These are phyloP conservation scores for Ophiostoma angusticollis DNA, from an alignment of 2,329 filamentous ascomycete species.

Conservation along the genomic window DNA sequence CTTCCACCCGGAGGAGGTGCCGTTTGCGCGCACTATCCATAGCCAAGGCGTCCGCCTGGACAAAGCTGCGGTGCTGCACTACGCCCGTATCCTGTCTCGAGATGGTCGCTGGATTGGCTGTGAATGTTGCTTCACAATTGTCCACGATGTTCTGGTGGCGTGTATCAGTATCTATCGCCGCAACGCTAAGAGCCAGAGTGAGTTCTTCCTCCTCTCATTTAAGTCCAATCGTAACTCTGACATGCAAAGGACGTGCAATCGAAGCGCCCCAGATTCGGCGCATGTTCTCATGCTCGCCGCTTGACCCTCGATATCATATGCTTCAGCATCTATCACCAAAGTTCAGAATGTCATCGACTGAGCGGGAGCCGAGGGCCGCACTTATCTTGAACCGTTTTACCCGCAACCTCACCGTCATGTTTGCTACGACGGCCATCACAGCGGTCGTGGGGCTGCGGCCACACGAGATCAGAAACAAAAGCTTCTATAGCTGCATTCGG, in stretches of 20 bases:
- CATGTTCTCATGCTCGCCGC: constrained; percentile 67
- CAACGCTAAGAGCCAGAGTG: constrained; percentile 61
- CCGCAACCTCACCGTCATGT: constrained; percentile 71
- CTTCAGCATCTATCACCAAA: constrained; percentile 72
- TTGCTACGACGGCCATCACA: constrained; percentile 63
- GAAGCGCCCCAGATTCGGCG: constrained; percentile 68
- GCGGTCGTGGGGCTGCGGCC: constrained; percentile 64
- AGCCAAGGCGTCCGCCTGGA: constrained; percentile 62
- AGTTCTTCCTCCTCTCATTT: constrained; percentile 20
- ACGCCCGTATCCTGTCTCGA: constrained; percentile 57
- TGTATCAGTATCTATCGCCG: constrained; percentile 67
- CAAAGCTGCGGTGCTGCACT: constrained; percentile 74
- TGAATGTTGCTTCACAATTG: constrained; percentile 81
- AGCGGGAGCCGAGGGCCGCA: constrained; percentile 69
- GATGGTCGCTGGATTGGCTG: constrained; percentile 63
- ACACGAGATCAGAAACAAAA: constrained; percentile 57
- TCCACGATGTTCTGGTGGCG: constrained; percentile 77
- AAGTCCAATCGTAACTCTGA: background rate
- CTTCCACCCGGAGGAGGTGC: constrained; percentile 71
- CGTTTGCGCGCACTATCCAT: constrained; percentile 60
- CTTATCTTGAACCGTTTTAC: constrained; percentile 81
- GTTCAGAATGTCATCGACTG: constrained; percentile 50
- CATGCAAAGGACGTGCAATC: constrained; percentile 52
- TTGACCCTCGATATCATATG: constrained; percentile 83
- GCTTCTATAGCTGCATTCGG: constrained; percentile 80